Evolutionary conservation across 139 green algal genomes (phyloP).

Genomic region (Micractinium sp.): DNA sequence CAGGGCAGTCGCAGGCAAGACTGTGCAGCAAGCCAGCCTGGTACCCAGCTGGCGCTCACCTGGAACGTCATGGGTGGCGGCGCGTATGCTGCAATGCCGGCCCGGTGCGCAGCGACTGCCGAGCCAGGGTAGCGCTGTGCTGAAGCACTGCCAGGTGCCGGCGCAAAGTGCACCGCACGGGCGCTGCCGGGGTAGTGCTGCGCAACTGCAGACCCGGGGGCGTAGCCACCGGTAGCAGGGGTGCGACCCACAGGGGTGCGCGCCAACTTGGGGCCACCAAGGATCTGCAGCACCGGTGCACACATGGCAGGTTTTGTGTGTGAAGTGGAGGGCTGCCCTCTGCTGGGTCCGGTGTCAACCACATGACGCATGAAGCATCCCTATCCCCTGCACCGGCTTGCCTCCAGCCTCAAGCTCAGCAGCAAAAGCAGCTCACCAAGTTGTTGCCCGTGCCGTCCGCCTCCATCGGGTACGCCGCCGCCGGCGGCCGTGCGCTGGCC

Average conservation of each 20-base stretch:
- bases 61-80: slow-evolving; percentile 62
- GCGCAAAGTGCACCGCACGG: background rate
- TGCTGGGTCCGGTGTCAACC: background rate
- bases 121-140: slow-evolving; percentile 31
- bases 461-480: slow-evolving; percentile 14
- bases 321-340: background rate
- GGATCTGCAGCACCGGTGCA: slow-evolving; percentile 5
- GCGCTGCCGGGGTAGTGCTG: slow-evolving; percentile 36
- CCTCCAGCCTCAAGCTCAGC: background rate
- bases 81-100: background rate
- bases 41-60: slow-evolving; percentile 8
- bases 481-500: background rate
- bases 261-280: slow-evolving; percentile 44
- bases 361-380: too few relatives aligned
- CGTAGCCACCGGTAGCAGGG: slow-evolving; percentile 16
- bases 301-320: background rate
- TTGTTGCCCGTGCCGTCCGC: background rate
- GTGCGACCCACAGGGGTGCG: slow-evolving; percentile 41
- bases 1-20: too few relatives aligned
- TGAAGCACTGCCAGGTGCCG: slow-evolving; percentile 25
- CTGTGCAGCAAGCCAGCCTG: background rate
- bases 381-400: background rate
- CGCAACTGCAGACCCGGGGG: slow-evolving; percentile 18
- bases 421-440: background rate
- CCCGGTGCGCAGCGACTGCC: slow-evolving; percentile 22